Evolutionary conservation across 768 basidiomycete genomes (phyloP).

Genomic region (Trametes punicea): DNA sequence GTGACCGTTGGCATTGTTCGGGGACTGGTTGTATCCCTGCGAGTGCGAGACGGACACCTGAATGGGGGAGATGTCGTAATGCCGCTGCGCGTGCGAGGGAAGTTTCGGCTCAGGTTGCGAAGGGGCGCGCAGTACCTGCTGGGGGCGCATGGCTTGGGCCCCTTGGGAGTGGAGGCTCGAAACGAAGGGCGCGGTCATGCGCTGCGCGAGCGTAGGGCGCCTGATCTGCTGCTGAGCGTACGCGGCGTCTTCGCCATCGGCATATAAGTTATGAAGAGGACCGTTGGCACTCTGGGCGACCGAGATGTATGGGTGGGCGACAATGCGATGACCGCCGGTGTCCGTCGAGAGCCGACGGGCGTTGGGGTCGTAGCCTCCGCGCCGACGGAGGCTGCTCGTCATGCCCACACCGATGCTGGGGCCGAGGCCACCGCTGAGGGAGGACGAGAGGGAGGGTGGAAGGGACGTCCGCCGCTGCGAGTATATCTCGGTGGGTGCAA

Average conservation of each 20-base stretch:
- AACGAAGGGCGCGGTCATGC: slow-evolving; percentile 8
- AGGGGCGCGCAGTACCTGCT: background rate
- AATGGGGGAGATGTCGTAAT: slow-evolving; percentile 15
- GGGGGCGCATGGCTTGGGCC: slow-evolving; percentile 4
- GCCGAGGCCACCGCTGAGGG: background rate
- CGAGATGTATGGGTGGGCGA: slow-evolving; percentile 28
- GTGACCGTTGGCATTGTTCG: background rate
- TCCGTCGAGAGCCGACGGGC: slow-evolving; percentile 24
- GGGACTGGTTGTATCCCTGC: slow-evolving; percentile 6
- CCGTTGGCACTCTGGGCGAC: slow-evolving; percentile 24
- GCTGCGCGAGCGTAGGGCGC: slow-evolving; percentile 14
- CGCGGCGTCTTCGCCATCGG: background rate
- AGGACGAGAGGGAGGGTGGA: slow-evolving; percentile 7
- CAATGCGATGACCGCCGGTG: slow-evolving; percentile 16
- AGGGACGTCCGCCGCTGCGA: slow-evolving; percentile 20
- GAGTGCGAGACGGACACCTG: slow-evolving; percentile 3
- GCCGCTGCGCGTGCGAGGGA: slow-evolving; percentile 9
- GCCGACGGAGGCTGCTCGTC: slow-evolving; percentile 3
- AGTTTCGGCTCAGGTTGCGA: slow-evolving; percentile 15
- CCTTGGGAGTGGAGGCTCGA: background rate
- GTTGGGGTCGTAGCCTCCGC: slow-evolving; percentile 22
- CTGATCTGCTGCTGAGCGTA: slow-evolving; percentile 4
- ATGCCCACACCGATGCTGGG: too few relatives aligned
- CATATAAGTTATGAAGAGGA: slow-evolving; percentile 3
- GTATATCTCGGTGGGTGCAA: slow-evolving; percentile 20